These are phyloP conservation scores for Ceratorhiza oryzae-sativae DNA, from an alignment of 1,284 basidiomycete species.

Conservation along the genomic window DNA sequence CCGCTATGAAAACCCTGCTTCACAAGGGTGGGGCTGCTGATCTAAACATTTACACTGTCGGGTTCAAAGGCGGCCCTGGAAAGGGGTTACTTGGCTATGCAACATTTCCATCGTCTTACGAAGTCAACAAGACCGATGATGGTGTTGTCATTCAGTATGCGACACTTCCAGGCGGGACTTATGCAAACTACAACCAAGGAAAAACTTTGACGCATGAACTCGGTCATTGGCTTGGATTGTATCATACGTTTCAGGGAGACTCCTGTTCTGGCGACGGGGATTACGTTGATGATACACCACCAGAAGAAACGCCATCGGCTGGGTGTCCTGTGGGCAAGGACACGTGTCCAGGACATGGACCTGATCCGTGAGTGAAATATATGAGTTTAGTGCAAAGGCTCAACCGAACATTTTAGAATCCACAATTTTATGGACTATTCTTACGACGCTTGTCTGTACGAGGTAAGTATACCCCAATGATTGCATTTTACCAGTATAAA, in stretches of 20 bases:
- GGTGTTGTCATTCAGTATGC: conserved; percentile 44
- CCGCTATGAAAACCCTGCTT: conserved; percentile 45
- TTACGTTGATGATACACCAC: conserved; percentile 46
- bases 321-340: conserved; percentile 41
- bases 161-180: conserved; percentile 46
- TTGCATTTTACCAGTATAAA: not conserved
- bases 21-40: conserved; percentile 44
- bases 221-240: conserved; percentile 47
- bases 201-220: conserved; percentile 48
- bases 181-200: conserved; percentile 46
- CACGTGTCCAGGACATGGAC: conserved; percentile 40
- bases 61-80: conserved; percentile 37
- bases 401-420: not conserved
- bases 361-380: conserved; percentile 38
- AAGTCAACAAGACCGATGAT: conserved; percentile 42
- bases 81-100: conserved; percentile 44
- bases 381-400: not conserved
- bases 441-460: conserved; percentile 11
- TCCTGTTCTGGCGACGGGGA: conserved; percentile 45
- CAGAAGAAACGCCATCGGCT: conserved; percentile 34
- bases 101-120: conserved; percentile 44
- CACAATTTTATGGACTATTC: conserved; percentile 37
- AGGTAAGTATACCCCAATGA: not conserved
- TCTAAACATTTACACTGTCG: conserved; percentile 47
- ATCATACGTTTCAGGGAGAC: conserved; percentile 49